These are phyloP conservation scores for Xylariaceae sp. DNA, from an alignment of 2,329 filamentous ascomycete species.

Conservation along the genomic window DNA sequence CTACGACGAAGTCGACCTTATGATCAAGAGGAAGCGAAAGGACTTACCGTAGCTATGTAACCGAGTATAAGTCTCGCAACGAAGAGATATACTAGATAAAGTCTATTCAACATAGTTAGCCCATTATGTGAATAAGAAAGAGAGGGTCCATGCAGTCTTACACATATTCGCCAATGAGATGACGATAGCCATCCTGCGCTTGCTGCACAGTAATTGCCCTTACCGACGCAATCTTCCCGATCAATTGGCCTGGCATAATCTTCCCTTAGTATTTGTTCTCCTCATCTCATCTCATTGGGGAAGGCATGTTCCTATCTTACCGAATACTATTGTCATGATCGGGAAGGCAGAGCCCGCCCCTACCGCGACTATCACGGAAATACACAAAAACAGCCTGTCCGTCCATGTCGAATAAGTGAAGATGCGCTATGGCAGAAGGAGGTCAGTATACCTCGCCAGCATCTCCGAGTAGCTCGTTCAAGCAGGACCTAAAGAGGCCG, in stretches of 20 bases:
- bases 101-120: conserved; percentile 29
- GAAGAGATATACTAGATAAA: conserved; percentile 69
- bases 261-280: neutral
- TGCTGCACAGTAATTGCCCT: conserved; percentile 16
- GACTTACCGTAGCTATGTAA: conserved; percentile 52
- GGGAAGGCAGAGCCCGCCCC: conserved; percentile 28
- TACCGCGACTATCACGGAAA: conserved; percentile 23
- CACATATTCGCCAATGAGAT: conserved; percentile 40
- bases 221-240: conserved; percentile 41
- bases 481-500: neutral
- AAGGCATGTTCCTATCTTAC: conserved; percentile 30
- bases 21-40: too few relatives aligned
- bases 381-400: conserved; percentile 23
- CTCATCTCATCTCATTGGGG: neutral
- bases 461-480: too few relatives aligned
- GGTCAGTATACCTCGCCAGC: too few relatives aligned
- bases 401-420: conserved; percentile 27
- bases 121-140: neutral
- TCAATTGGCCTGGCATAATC: conserved; percentile 34
- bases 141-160: conserved; percentile 27
- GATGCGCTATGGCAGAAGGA: conserved; percentile 28
- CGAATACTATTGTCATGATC: conserved; percentile 54
- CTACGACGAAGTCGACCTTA: neutral
- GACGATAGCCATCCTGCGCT: conserved; percentile 24
- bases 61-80: conserved; percentile 58